phyloP scores from a whole-genome alignment of 139 green algal genomes.

The Chlamydomonas asymmetrica region DNA sequence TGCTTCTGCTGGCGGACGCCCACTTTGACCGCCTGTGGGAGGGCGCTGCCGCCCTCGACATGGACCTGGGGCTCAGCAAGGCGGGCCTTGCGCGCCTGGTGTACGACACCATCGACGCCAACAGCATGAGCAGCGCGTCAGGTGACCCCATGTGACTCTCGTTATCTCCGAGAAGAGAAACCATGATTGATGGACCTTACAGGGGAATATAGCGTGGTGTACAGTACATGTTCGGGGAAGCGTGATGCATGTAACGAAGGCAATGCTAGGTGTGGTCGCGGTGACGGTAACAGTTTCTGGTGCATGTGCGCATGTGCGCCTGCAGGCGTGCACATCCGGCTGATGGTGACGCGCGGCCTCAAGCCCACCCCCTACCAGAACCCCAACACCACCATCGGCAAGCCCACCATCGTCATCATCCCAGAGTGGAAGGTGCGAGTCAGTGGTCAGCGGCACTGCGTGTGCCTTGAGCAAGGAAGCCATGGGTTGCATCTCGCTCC shows the following conservation, averaged over 20 bases:
- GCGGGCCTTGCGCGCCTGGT: conserved; percentile 53
- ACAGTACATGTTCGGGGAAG: too few relatives aligned
- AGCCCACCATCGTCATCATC: conserved; percentile 73
- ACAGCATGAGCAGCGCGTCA: conserved; percentile 55
- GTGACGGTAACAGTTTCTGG: too few relatives aligned
- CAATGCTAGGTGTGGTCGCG: too few relatives aligned
- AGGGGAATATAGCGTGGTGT: too few relatives aligned
- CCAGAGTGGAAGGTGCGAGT: conserved; percentile 66
- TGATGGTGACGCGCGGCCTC: conserved; percentile 73
- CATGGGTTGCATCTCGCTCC: neutral
- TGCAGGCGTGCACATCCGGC: conserved; percentile 71
- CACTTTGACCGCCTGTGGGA: conserved; percentile 74
- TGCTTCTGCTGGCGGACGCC: conserved; percentile 53
- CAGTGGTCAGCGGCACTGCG: too few relatives aligned
- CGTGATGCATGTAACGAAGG: too few relatives aligned
- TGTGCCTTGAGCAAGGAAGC: neutral
- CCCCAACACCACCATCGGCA: conserved; percentile 70
- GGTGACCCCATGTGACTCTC: too few relatives aligned
- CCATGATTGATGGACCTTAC: too few relatives aligned
- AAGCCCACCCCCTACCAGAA: conserved; percentile 85
- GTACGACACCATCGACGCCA: conserved; percentile 65
- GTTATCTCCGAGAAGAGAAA: too few relatives aligned
- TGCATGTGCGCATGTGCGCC: conserved; percentile 6
- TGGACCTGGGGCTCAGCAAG: conserved; percentile 60
- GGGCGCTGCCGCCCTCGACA: conserved; percentile 67